These are phyloP conservation scores for Pseudozyma hubeiensis DNA, from an alignment of 1,284 basidiomycete species.

Conservation along the genomic window DNA sequence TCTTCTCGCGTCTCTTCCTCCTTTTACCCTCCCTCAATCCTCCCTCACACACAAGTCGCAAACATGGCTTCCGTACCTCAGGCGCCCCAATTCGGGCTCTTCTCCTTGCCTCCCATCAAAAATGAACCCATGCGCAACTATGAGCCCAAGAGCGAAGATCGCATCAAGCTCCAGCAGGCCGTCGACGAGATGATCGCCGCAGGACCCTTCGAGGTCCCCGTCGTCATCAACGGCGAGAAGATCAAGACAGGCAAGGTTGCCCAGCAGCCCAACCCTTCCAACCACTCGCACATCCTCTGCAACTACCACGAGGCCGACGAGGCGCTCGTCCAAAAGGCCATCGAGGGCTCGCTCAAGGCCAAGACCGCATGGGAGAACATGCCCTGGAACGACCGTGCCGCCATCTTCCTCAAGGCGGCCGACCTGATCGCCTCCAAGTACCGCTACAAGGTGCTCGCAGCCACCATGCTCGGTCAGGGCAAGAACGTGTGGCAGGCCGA, in stretches of 20 bases:
- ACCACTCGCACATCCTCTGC: slow-evolving; percentile 81
- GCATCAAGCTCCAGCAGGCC: slow-evolving; percentile 80
- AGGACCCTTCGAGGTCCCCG: slow-evolving; percentile 90
- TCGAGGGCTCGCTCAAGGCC: slow-evolving; percentile 86
- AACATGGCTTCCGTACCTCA: slow-evolving; percentile 51
- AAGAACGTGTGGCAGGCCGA: slow-evolving; percentile 99
- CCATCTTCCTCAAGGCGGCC: slow-evolving; percentile 88
- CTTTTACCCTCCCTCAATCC: background rate
- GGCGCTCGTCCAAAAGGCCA: slow-evolving; percentile 78
- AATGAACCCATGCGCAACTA: slow-evolving; percentile 74
- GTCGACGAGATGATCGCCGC: slow-evolving; percentile 83
- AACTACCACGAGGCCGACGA: slow-evolving; percentile 87
- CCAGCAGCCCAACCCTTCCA: slow-evolving; percentile 64
- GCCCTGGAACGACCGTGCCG: slow-evolving; percentile 95
- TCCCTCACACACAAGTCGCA: slow-evolving; percentile 2
- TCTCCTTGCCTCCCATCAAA: slow-evolving; percentile 60
- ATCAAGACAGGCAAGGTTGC: slow-evolving; percentile 83
- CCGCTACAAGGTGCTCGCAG: slow-evolving; percentile 89
- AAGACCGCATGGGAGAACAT: slow-evolving; percentile 90
- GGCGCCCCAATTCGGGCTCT: slow-evolving; percentile 50
- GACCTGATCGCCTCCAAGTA: slow-evolving; percentile 95
- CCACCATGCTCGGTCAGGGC: slow-evolving; percentile 97
- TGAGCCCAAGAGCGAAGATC: slow-evolving; percentile 82
- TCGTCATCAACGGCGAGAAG: slow-evolving; percentile 88
- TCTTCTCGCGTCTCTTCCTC: background rate